Evolutionary conservation across 2,329 filamentous ascomycete species (phyloP).

Genomic region (Diaporthe nobilis): DNA sequence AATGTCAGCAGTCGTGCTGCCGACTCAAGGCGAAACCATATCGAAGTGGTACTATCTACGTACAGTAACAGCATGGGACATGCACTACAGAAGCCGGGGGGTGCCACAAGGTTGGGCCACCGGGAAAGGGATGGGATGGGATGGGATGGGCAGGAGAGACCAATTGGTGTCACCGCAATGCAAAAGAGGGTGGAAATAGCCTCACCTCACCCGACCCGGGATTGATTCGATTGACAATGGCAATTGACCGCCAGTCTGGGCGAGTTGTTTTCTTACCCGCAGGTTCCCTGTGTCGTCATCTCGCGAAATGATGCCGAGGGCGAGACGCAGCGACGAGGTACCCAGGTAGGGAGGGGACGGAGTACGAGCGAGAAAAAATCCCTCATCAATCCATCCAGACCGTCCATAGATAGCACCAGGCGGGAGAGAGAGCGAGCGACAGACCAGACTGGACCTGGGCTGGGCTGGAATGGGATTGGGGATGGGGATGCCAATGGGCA

Average conservation of each 20-base stretch:
- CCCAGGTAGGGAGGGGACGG: conserved; percentile 11
- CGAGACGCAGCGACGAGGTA: conserved; percentile 30
- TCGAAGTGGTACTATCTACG: conserved; percentile 11
- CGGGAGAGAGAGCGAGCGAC: not conserved
- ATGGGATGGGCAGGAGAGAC: conserved; percentile 8
- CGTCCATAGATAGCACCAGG: conserved; percentile 19
- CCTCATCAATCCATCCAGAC: conserved; percentile 36
- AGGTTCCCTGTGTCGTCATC: conserved; percentile 39
- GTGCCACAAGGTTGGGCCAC: not conserved
- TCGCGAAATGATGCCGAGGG: conserved; percentile 41
- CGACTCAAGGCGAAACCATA: conserved; percentile 35
- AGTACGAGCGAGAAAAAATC: conserved; percentile 35
- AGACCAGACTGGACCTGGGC: conserved; percentile 11
- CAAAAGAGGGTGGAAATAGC: conserved; percentile 31
- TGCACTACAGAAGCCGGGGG: not conserved
- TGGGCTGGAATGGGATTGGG: conserved; percentile 23
- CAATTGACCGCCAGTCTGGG: conserved; percentile 38
- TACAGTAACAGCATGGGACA: not conserved
- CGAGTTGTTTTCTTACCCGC: conserved; percentile 27
- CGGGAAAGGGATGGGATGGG: conserved; percentile 22
- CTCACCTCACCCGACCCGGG: conserved; percentile 21
- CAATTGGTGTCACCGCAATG: conserved; percentile 39
- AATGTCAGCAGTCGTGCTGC: conserved; percentile 24
- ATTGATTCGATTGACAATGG: conserved; percentile 10
- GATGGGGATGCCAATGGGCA: conserved; percentile 14